These are phyloP conservation scores for Penicillium pancosmium DNA, from an alignment of 495 filamentous ascomycete species.

Conservation along the genomic window DNA sequence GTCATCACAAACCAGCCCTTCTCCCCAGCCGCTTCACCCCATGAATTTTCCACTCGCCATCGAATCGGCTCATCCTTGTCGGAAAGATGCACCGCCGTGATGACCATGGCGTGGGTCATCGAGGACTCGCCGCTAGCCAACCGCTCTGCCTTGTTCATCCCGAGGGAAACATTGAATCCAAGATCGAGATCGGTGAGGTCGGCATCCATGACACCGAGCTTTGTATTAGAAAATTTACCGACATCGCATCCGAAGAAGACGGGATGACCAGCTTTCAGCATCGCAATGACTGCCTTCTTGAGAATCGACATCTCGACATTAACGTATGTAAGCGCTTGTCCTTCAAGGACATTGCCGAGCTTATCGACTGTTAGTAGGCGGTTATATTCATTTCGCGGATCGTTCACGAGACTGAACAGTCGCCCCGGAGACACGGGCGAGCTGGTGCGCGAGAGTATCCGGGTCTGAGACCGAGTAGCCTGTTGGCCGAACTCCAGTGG, in stretches of 20 bases:
- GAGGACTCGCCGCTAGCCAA: slow-evolving; percentile 69
- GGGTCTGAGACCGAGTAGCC: slow-evolving; percentile 10
- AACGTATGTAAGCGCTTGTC: slow-evolving; percentile 72
- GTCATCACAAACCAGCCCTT: slow-evolving; percentile 88
- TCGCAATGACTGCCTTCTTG: slow-evolving; percentile 71
- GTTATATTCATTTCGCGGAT: slow-evolving; percentile 74
- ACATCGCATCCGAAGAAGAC: slow-evolving; percentile 91
- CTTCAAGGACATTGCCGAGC: slow-evolving; percentile 77
- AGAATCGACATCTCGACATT: slow-evolving; percentile 76
- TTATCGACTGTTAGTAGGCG: slow-evolving; percentile 72
- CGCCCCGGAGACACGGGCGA: slow-evolving; percentile 23
- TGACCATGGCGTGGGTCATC: slow-evolving; percentile 92
- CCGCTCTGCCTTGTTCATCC: slow-evolving; percentile 72
- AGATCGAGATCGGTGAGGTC: slow-evolving; percentile 72
- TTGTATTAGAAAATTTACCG: slow-evolving; percentile 70
- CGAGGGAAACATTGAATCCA: slow-evolving; percentile 73
- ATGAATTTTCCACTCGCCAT: slow-evolving; percentile 86
- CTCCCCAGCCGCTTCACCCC: slow-evolving; percentile 67
- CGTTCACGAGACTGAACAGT: slow-evolving; percentile 80
- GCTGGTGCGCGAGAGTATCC: slow-evolving; percentile 15
- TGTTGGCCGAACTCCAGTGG: slow-evolving; percentile 65
- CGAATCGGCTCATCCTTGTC: slow-evolving; percentile 64
- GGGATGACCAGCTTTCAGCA: slow-evolving; percentile 73
- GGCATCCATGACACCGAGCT: slow-evolving; percentile 75
- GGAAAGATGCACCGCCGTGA: slow-evolving; percentile 76